Percentiles rank a stretch among this genome's conserved stretches.
Evolutionary conservation across 257 asterid species (phyloP).

Genomic region (Przewalskia tangutica): DNA sequence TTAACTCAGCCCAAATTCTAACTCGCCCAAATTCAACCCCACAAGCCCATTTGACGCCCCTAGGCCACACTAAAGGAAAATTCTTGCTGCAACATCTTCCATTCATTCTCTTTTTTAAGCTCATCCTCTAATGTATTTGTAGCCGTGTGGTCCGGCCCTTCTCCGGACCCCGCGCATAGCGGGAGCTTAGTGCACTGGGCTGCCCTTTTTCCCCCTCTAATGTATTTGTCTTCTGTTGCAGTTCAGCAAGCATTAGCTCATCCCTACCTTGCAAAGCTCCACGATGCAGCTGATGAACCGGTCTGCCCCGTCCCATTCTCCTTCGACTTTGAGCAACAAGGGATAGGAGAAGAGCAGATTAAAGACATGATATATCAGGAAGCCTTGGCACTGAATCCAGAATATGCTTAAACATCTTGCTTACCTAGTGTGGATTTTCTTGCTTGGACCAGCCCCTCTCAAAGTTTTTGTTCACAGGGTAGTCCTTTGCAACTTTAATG

Average conservation of each 20-base stretch:
- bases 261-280: slow-evolving; percentile 72
- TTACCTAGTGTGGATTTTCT: not conserved
- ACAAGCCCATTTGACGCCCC: too few species aligned
- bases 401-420: slow-evolving; percentile 14
- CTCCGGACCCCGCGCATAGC: too few species aligned
- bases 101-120: not conserved
- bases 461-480: not conserved
- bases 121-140: not conserved
- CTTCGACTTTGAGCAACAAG: slow-evolving; percentile 70
- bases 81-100: not conserved
- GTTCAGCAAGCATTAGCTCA: slow-evolving; percentile 85
- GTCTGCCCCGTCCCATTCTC: slow-evolving; percentile 53
- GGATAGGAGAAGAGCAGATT: slow-evolving; percentile 71
- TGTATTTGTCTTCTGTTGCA: slow-evolving; percentile 16
- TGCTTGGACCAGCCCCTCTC: not conserved
- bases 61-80: not conserved
- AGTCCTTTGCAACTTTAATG: not conserved
- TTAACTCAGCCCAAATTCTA: too few species aligned
- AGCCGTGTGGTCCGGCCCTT: too few species aligned
- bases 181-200: too few species aligned
- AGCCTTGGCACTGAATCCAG: slow-evolving; percentile 63
- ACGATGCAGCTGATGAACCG: slow-evolving; percentile 78
- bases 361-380: slow-evolving; percentile 87
- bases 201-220: not conserved
- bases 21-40: too few species aligned